Evolutionary conservation across 495 filamentous ascomycete genomes (phyloP), one percentile per base, ranked within the genome.

Genomic region (Hyaloscypha hepaticicola): DNA sequence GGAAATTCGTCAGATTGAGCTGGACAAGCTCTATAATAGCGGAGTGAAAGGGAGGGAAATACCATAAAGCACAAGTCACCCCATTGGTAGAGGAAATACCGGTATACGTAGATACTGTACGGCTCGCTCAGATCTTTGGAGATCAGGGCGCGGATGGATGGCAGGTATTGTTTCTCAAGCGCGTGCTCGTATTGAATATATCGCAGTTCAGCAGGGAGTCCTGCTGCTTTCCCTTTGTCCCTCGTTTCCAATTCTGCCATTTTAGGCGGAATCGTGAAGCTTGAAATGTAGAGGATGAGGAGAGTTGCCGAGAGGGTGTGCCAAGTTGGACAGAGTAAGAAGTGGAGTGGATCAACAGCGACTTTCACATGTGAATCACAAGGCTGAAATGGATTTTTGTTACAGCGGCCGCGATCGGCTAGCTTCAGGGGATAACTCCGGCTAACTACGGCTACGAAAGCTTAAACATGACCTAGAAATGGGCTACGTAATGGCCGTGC

Each of bases 11-110:
- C 25, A 53, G 25, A 58, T 21, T 50, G 22, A 58, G 5, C 26
- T n/a, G 25, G 26, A 58, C 1, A 12, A 12, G n/a, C n/a, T n/a
- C n/a, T n/a, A n/a, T n/a, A n/a, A n/a, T n/a, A 41, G 33, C 8
- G 1, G 63, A 19, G 27, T 28, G 24, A 14, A 49, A 33, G 28
- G 24, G 22, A 60, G 34, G n/a, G 21, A 24, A 72, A 64, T 77
- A 91, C 90, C 83, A 99, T 91, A 74, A 90, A 98, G 72, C 96
- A 98, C 24, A 99, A 80, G 69, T 98, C 88, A 22, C 90, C 91
- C 96, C 96, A 99, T 86, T 97, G 91, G 74, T 95, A 97, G 21
- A 99, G 81, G 72, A 99, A 99, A 79, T 98, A 99, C 28, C 96
- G 86, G 78, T 98, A 99, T 56, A 99, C 96, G 77, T 98, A 99